Percentiles rank a stretch among this genome's conserved stretches.
Evolutionary conservation across 768 basidiomycete genomes (phyloP).

Genomic region (Phlegmacium glaucopus): DNA sequence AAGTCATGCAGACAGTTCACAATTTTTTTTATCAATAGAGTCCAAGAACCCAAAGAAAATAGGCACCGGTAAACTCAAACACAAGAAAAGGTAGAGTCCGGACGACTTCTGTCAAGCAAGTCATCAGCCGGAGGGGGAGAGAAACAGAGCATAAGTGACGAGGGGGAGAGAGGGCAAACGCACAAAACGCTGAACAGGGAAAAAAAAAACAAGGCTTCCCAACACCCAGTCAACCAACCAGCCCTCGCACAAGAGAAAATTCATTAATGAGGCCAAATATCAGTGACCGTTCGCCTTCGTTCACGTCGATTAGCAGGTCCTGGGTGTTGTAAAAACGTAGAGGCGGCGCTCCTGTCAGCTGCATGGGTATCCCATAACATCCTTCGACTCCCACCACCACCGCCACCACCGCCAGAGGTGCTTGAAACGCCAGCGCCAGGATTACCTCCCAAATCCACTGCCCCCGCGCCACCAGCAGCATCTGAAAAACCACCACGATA

Average conservation of each 20-base stretch:
- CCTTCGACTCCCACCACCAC: conserved; percentile 10
- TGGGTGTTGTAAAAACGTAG: conserved; percentile 21
- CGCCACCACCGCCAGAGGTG: conserved; percentile 8
- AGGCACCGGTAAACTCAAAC: neutral
- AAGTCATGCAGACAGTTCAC: neutral
- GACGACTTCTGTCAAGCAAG: neutral
- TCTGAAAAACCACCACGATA: conserved; percentile 6
- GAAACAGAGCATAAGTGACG: no score
- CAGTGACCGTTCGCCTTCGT: conserved; percentile 42
- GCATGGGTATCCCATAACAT: conserved; percentile 24
- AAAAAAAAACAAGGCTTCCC: conserved; percentile 9
- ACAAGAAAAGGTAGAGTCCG: neutral
- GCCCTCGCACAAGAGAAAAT: neutral
- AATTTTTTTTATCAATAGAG: no score
- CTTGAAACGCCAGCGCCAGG: conserved; percentile 8
- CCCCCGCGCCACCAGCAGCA: conserved; percentile 11
- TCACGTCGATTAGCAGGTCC: conserved; percentile 22
- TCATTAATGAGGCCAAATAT: conserved; percentile 37
- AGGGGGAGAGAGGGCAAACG: no score
- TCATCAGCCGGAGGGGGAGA: no score
- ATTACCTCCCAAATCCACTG: conserved; percentile 10
- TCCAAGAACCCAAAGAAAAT: no score
- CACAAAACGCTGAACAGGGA: neutral
- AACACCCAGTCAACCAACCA: conserved; percentile 1
- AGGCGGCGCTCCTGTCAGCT: conserved; percentile 40